A percentile compares a stretch with the other conserved stretches of the same genome.
Conservation (phyloP, 176 grass and related monocot genomes). For the Saccharum officinarum region DNA sequence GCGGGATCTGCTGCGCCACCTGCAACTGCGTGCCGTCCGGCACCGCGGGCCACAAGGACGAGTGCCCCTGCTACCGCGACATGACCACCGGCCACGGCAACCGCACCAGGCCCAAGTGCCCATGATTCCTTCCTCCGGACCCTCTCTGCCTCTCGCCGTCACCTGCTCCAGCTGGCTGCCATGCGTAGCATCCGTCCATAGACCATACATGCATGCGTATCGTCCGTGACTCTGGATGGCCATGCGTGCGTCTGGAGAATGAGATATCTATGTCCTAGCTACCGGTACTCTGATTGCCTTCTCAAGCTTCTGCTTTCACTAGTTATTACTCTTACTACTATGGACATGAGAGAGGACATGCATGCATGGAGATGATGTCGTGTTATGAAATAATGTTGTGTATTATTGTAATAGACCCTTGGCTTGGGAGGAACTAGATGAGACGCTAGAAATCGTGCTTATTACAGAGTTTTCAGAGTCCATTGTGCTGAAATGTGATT, state of each 20-base stretch:
- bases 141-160: not conserved
- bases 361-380: not conserved
- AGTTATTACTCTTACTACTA: not conserved
- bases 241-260: not conserved
- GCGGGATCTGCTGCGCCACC: constrained; percentile 71
- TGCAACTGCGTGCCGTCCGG: constrained; percentile 91
- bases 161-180: not conserved
- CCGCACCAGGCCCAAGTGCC: constrained; percentile 83
- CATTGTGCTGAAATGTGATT: not conserved
- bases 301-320: not conserved
- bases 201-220: not conserved
- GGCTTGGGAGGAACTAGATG: not conserved
- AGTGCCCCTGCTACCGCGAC: constrained; percentile 98
- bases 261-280: not conserved
- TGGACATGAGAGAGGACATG: not conserved
- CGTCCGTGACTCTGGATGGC: not conserved
- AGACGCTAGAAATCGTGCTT: not conserved
- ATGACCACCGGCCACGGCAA: constrained; percentile 66
- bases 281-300: not conserved
- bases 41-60: constrained; percentile 83
- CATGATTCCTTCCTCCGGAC: constrained; percentile 33
- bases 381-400: not conserved
- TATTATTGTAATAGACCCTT: not conserved
- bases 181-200: not conserved
- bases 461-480: not conserved